Conservation (phyloP, 2,329 filamentous ascomycete genomes). For the Coleophoma cylindrospora region DNA sequence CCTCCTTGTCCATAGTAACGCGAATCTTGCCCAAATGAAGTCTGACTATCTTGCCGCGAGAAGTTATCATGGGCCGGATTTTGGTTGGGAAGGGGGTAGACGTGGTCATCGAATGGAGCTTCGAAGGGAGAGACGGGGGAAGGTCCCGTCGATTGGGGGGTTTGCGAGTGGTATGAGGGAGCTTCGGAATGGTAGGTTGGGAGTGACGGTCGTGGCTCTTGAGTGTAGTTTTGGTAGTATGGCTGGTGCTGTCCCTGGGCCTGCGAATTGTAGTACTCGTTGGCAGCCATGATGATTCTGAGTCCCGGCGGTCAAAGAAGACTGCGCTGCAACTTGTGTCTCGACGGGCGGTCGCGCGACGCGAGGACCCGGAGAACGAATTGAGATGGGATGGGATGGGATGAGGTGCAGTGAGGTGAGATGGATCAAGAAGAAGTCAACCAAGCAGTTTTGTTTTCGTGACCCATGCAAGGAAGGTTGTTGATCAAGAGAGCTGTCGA, state of each 20-base stretch:
- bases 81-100: conserved; percentile 47
- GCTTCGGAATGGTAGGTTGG: conserved; percentile 7
- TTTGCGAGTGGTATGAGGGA: conserved; percentile 20
- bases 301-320: too few relatives aligned
- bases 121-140: conserved; percentile 52
- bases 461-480: too few relatives aligned
- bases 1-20: conserved; percentile 47
- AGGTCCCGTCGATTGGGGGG: conserved; percentile 12
- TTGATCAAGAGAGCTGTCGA: too few relatives aligned
- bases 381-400: too few relatives aligned
- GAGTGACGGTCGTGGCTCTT: conserved; percentile 9
- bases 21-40: conserved; percentile 45
- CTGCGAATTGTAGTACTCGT: conserved; percentile 23
- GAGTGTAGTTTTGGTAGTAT: conserved; percentile 8
- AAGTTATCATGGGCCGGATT: conserved; percentile 16
- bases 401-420: too few relatives aligned
- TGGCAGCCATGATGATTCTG: conserved; percentile 17
- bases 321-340: too few relatives aligned
- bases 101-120: conserved; percentile 63
- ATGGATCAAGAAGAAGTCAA: too few relatives aligned
- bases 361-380: too few relatives aligned
- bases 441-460: too few relatives aligned
- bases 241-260: conserved; percentile 8
- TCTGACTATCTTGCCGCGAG: conserved; percentile 24
- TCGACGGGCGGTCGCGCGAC: too few relatives aligned